These are phyloP conservation scores for Nicotiana undulata DNA, from an alignment of 257 asterid genomes.

Conservation along the genomic window DNA sequence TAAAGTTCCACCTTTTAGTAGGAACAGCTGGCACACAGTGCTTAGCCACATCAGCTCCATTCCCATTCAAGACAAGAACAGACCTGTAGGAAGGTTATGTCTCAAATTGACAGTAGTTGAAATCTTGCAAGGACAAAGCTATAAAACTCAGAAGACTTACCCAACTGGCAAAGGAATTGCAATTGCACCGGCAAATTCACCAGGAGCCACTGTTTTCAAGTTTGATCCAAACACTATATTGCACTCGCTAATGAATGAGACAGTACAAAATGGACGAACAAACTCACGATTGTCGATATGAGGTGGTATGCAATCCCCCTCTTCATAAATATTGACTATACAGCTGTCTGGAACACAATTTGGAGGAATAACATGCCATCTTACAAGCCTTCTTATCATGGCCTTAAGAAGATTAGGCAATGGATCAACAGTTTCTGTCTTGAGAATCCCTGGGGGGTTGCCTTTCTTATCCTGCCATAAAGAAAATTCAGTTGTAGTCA, in stretches of 20 bases:
- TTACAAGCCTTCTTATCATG: conserved; percentile 33
- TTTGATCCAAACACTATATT: conserved; percentile 31
- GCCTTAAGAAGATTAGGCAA: conserved; percentile 28
- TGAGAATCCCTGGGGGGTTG: conserved; percentile 33
- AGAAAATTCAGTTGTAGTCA: neutral
- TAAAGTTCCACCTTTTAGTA: neutral
- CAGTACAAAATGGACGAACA: conserved; percentile 33
- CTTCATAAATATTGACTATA: conserved; percentile 33
- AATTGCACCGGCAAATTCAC: conserved; percentile 27
- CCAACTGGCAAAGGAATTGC: conserved; percentile 38
- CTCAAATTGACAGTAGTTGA: neutral
- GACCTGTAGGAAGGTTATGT: conserved; percentile 23
- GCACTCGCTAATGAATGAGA: conserved; percentile 42
- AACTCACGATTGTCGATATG: conserved; percentile 41
- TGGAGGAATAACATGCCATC: conserved; percentile 37
- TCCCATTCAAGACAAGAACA: conserved; percentile 37
- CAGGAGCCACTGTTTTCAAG: conserved; percentile 22
- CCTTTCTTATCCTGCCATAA: conserved; percentile 29
- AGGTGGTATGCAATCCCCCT: conserved; percentile 44
- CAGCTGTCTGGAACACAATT: conserved; percentile 42
- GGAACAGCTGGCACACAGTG: conserved; percentile 39
- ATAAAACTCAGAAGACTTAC: conserved; percentile 11
- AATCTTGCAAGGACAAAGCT: neutral
- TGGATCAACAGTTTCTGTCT: conserved; percentile 26
- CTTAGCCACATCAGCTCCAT: conserved; percentile 38